Percentiles rank a stretch among this genome's conserved stretches.
Evolutionary conservation across 2,329 filamentous ascomycete species (phyloP).

Genomic region (Cytospora chrysosperma): DNA sequence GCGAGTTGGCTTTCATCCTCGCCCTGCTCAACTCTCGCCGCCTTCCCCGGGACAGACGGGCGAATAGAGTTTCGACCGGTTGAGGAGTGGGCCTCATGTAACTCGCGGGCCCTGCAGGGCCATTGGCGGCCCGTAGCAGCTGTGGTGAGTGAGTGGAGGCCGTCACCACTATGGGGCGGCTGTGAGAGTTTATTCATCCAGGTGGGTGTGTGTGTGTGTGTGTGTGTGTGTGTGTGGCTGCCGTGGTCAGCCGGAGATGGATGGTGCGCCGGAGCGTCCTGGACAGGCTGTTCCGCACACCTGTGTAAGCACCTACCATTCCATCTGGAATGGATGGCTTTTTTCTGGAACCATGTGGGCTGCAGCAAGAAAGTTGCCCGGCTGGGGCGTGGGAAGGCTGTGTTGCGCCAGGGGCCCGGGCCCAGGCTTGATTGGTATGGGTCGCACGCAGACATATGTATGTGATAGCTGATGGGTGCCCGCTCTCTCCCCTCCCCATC

Average conservation of each 20-base stretch:
- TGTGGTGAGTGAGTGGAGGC: neutral
- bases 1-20: too few relatives aligned
- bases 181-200: neutral
- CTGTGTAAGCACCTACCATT: too few relatives aligned
- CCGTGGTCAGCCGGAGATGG: neutral
- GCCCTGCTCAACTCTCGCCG: too few relatives aligned
- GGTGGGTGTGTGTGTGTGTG: too few relatives aligned
- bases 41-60: too few relatives aligned
- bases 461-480: neutral
- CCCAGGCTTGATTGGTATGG: neutral
- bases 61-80: too few relatives aligned
- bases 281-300: neutral
- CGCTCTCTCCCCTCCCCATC: neutral
- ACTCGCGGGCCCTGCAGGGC: neutral
- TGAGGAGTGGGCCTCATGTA: too few relatives aligned
- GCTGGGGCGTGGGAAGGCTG: neutral
- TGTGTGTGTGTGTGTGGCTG: neutral
- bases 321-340: too few relatives aligned
- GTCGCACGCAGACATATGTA: neutral
- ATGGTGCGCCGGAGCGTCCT: too few relatives aligned
- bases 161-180: neutral
- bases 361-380: neutral
- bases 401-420: neutral
- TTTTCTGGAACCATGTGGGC: neutral
- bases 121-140: neutral